Conservation (phyloP, 768 basidiomycete species). For the Boletus fagicola region DNA sequence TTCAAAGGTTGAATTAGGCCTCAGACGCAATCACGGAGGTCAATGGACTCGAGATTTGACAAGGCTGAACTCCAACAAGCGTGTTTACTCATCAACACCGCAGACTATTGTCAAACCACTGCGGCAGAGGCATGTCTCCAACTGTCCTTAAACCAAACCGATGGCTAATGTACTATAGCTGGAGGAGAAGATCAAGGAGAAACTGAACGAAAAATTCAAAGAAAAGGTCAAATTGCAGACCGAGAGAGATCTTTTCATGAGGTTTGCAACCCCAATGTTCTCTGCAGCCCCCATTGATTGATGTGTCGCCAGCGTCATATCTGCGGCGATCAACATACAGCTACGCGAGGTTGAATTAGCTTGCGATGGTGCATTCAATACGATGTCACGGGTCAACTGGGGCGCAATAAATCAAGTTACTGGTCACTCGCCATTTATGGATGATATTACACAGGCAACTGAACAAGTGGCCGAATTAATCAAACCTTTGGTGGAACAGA, state of each 20-base stretch:
- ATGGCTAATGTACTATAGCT: slow-evolving; percentile 48
- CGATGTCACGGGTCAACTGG: slow-evolving; percentile 81
- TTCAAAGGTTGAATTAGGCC: slow-evolving; percentile 33
- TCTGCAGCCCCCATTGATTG: neutral
- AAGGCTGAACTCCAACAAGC: slow-evolving; percentile 72
- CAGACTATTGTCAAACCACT: slow-evolving; percentile 94
- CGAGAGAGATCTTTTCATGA: slow-evolving; percentile 87
- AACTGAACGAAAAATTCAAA: slow-evolving; percentile 71
- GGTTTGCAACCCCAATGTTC: slow-evolving; percentile 44
- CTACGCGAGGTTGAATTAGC: slow-evolving; percentile 84
- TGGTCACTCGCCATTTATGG: slow-evolving; percentile 78
- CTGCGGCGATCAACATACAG: slow-evolving; percentile 74
- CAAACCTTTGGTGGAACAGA: slow-evolving; percentile 83
- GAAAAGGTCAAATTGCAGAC: slow-evolving; percentile 79
- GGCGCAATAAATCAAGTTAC: slow-evolving; percentile 75
- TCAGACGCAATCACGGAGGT: slow-evolving; percentile 53
- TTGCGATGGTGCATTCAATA: slow-evolving; percentile 74
- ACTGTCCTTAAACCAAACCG: neutral
- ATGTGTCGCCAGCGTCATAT: slow-evolving; percentile 61
- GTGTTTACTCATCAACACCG: slow-evolving; percentile 92
- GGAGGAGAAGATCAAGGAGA: slow-evolving; percentile 87
- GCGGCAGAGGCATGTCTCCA: slow-evolving; percentile 65
- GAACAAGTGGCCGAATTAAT: slow-evolving; percentile 77
- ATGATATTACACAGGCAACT: slow-evolving; percentile 69
- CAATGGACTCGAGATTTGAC: slow-evolving; percentile 79